Conservation (phyloP, 306 rosid species). For the Castanea mollissima region DNA sequence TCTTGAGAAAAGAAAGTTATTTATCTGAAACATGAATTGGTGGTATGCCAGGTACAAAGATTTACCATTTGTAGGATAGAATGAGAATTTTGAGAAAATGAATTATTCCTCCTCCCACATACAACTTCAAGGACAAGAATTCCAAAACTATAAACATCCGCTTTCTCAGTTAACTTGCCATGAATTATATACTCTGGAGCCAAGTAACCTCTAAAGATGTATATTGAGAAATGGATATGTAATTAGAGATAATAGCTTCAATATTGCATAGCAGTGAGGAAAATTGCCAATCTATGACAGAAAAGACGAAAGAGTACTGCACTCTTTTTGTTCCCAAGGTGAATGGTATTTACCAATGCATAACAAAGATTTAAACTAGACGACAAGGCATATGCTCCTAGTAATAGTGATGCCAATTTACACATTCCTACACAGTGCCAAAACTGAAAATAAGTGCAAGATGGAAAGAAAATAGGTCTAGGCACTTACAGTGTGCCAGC, state of each 20-base stretch:
- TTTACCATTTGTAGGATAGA: constrained; percentile 40
- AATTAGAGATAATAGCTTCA: background rate
- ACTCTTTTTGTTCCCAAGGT: background rate
- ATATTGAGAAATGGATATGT: background rate
- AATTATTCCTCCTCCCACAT: constrained; percentile 51
- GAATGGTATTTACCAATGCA: background rate
- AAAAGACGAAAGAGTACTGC: background rate
- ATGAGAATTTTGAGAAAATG: constrained; percentile 17
- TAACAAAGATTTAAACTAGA: background rate
- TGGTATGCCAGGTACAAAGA: background rate
- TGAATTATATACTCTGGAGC: constrained; percentile 70
- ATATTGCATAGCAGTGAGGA: background rate
- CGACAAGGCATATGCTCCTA: no score
- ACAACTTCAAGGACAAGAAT: constrained; percentile 57
- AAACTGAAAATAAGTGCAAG: no score
- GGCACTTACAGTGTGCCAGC: constrained; percentile 43
- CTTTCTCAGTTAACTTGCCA: constrained; percentile 69
- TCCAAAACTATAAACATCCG: constrained; percentile 77
- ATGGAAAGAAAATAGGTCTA: background rate
- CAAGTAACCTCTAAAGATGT: constrained; percentile 60
- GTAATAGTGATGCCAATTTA: background rate
- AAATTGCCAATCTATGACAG: background rate
- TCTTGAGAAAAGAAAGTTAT: background rate
- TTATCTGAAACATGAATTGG: background rate
- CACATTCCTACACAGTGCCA: no score